phyloP scores from a whole-genome alignment of 495 filamentous ascomycete species.

The Neurospora sp. region DNA sequence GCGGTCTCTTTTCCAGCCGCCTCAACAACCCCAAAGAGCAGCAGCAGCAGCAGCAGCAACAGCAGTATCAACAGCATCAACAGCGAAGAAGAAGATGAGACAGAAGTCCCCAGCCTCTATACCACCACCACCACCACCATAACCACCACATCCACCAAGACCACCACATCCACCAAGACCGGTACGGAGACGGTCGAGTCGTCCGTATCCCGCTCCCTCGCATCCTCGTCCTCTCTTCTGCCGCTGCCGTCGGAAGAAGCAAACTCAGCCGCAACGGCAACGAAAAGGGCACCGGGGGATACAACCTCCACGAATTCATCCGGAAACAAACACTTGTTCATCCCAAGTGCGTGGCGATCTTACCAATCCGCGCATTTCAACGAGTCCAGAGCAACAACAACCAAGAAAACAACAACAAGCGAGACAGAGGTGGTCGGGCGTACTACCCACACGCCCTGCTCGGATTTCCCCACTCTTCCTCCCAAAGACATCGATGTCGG shows the following conservation, averaged over 20 bases:
- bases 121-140: neutral
- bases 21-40: neutral
- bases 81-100: neutral
- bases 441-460: too few relatives aligned
- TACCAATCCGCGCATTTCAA: neutral
- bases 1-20: neutral
- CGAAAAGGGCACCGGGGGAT: too few relatives aligned
- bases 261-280: neutral
- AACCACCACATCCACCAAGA: neutral
- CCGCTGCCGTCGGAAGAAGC: neutral
- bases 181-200: neutral
- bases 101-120: neutral
- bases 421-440: neutral
- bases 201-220: neutral
- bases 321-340: neutral
- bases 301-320: neutral
- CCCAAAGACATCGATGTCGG: too few relatives aligned
- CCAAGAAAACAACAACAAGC: neutral
- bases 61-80: neutral
- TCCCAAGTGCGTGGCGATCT: neutral
- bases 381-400: neutral
- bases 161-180: neutral
- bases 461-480: too few relatives aligned
- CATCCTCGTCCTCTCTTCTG: neutral
- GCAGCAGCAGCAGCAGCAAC: too few relatives aligned